Evolutionary conservation across 2,329 filamentous ascomycete species (phyloP).

Genomic region (Cyphellophora attinorum): DNA sequence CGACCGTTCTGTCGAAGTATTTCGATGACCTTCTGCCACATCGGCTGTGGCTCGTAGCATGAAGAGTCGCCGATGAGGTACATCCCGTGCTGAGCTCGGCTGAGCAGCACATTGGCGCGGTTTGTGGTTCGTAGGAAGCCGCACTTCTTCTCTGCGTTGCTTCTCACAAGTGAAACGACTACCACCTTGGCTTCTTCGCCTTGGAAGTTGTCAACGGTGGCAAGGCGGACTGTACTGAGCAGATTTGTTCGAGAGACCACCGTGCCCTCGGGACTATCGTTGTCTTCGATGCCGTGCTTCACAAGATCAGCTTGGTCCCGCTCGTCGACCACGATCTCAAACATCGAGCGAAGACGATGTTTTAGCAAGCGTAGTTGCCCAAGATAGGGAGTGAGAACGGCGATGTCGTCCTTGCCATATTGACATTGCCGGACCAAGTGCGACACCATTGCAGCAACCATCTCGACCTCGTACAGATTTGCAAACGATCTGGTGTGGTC

Average conservation of each 20-base stretch:
- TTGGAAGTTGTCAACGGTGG: conserved; percentile 68
- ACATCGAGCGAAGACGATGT: conserved; percentile 29
- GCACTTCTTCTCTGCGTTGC: conserved; percentile 48
- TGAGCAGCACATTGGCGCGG: conserved; percentile 54
- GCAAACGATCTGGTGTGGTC: conserved; percentile 31
- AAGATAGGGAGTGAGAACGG: conserved; percentile 56
- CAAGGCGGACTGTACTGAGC: conserved; percentile 42
- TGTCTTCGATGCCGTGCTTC: conserved; percentile 25
- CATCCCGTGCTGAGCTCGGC: conserved; percentile 59
- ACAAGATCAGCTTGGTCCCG: conserved; percentile 49
- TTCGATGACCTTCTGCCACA: conserved; percentile 53
- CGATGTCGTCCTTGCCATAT: conserved; percentile 54
- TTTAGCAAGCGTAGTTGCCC: conserved; percentile 43
- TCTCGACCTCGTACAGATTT: conserved; percentile 49
- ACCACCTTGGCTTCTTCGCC: conserved; percentile 67
- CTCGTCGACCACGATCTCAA: conserved; percentile 56
- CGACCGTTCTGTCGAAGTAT: conserved; percentile 39
- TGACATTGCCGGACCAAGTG: conserved; percentile 57
- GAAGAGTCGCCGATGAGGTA: conserved; percentile 59
- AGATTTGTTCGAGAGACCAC: conserved; percentile 32
- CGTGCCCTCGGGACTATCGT: conserved; percentile 12
- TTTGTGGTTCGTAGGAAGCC: conserved; percentile 61
- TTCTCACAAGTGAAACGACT: conserved; percentile 60
- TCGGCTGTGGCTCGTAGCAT: conserved; percentile 47
- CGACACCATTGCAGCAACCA: conserved; percentile 52